These are phyloP conservation scores for Leccinum pachyderme DNA, from an alignment of 1,284 basidiomycete genomes.

Conservation along the genomic window DNA sequence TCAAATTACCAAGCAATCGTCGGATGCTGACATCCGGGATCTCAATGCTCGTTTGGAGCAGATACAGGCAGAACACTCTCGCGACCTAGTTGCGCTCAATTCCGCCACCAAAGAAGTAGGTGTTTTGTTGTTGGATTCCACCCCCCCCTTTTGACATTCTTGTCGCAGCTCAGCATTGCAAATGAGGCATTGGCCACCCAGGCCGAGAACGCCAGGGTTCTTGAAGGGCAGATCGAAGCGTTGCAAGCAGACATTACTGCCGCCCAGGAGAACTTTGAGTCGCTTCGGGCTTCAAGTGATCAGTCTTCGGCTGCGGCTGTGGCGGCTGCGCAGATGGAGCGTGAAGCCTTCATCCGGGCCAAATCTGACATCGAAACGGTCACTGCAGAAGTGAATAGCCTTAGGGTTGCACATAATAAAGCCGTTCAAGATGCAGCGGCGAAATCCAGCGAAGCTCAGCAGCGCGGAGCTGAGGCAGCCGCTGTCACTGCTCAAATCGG, in stretches of 20 bases:
- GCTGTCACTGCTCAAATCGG: conserved; percentile 52
- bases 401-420: conserved; percentile 50
- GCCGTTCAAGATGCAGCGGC: conserved; percentile 47
- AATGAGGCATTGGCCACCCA: conserved; percentile 42
- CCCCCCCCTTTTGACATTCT: conserved; percentile 10
- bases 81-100: conserved; percentile 38
- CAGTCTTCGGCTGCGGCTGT: conserved; percentile 42
- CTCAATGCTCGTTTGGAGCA: conserved; percentile 43
- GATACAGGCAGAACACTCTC: conserved; percentile 41
- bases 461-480: conserved; percentile 43
- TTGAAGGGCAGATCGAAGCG: conserved; percentile 50
- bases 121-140: neutral
- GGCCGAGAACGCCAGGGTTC: conserved; percentile 43
- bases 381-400: conserved; percentile 49
- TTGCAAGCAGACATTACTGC: conserved; percentile 51
- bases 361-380: conserved; percentile 59
- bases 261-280: conserved; percentile 54
- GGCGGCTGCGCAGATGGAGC: conserved; percentile 56
- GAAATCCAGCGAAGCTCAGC: conserved; percentile 46
- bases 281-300: conserved; percentile 46
- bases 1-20: conserved; percentile 45
- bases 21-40: conserved; percentile 49
- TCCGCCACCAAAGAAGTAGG: conserved; percentile 52
- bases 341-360: conserved; percentile 62
- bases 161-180: conserved; percentile 50